phyloP scores from a whole-genome alignment of 805 yeast genomes.

The Yarrowia deformans region DNA sequence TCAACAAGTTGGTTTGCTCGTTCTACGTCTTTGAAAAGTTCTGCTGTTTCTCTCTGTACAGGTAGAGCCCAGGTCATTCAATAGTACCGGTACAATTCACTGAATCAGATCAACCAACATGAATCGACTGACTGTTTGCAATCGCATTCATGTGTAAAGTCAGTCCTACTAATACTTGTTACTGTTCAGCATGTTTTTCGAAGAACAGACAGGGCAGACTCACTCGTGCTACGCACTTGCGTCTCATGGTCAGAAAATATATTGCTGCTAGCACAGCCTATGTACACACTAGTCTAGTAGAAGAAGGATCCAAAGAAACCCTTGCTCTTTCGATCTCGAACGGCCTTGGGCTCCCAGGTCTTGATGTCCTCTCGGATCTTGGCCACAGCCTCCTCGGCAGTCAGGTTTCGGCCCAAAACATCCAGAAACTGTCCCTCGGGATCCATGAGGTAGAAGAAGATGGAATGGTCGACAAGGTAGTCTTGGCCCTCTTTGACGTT shows the following conservation, averaged over 20 bases:
- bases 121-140: too few relatives aligned
- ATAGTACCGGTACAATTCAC: too few relatives aligned
- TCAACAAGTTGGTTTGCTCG: too few relatives aligned
- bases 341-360: conserved; percentile 74
- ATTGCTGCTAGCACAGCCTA: conserved; percentile 37
- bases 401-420: conserved; percentile 90
- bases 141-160: too few relatives aligned
- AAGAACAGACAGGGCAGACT: too few relatives aligned
- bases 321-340: conserved; percentile 57
- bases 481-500: conserved; percentile 95
- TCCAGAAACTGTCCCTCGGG: conserved; percentile 97
- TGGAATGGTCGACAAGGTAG: conserved; percentile 95
- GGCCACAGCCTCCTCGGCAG: conserved; percentile 75
- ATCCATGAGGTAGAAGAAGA: conserved; percentile 96
- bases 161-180: too few relatives aligned
- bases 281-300: conserved; percentile 36
- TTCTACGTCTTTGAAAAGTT: too few relatives aligned
- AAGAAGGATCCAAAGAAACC: conserved; percentile 32
- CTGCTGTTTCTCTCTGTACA: too few relatives aligned
- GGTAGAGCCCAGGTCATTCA: too few relatives aligned
- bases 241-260: background rate
- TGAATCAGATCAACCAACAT: too few relatives aligned
- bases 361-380: conserved; percentile 78
- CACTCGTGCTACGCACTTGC: background rate
- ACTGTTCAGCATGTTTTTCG: too few relatives aligned